Conservation (phyloP, 2,329 filamentous ascomycete species). For the Penicillium sp. region DNA sequence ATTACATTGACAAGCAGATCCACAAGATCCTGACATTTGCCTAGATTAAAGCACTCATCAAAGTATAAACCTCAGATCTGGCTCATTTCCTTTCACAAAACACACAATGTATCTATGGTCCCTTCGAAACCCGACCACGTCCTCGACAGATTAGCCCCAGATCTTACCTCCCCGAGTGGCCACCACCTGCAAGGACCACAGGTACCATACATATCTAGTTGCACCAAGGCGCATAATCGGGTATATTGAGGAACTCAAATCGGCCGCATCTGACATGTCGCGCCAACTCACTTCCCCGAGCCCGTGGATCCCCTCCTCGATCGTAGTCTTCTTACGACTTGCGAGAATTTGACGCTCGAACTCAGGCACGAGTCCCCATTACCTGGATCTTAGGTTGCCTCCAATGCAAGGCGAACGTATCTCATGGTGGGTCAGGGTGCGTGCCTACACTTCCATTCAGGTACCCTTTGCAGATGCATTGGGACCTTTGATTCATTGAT, state of each 20-base stretch:
- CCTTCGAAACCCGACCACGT: neutral
- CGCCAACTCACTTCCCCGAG: conserved; percentile 6
- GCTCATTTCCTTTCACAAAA: neutral
- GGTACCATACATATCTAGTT: conserved; percentile 19
- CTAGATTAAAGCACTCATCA: neutral
- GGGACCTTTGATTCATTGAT: neutral
- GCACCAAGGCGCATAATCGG: conserved; percentile 6
- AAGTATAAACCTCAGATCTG: neutral
- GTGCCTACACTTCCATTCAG: conserved; percentile 16
- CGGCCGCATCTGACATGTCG: conserved; percentile 26
- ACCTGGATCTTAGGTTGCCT: conserved; percentile 20
- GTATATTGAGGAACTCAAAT: conserved; percentile 23
- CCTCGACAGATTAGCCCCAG: neutral
- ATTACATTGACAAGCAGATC: conserved; percentile 3
- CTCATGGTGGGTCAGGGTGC: neutral
- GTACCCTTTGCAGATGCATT: conserved; percentile 18
- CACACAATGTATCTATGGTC: neutral
- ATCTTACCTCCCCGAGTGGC: conserved; percentile 21
- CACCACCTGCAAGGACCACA: conserved; percentile 23
- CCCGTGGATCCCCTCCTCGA: conserved; percentile 17
- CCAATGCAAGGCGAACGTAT: conserved; percentile 24
- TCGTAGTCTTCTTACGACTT: conserved; percentile 11
- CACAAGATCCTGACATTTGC: neutral
- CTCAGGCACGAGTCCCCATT: conserved; percentile 13
- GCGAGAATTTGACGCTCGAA: neutral